Conservation (phyloP, 2,329 filamentous ascomycete species). For the Xylaria sp. region DNA sequence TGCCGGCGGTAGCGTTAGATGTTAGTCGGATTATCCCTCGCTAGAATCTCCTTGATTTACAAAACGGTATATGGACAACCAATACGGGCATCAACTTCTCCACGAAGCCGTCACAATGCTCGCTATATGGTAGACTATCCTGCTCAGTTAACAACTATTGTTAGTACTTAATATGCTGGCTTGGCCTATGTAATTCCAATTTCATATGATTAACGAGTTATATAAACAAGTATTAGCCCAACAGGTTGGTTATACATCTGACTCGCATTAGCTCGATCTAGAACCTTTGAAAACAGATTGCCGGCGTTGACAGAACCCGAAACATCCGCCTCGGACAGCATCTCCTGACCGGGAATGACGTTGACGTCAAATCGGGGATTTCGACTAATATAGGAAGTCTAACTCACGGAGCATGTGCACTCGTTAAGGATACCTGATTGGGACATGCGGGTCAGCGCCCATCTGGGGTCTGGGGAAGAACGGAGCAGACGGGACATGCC, state of each 20-base stretch:
- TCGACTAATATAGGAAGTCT: background rate
- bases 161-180: too few relatives aligned
- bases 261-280: too few relatives aligned
- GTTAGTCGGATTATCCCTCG: background rate
- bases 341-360: background rate
- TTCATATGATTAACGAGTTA: too few relatives aligned
- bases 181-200: too few relatives aligned
- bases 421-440: conserved; percentile 25
- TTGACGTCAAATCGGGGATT: background rate
- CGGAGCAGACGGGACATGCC: conserved; percentile 23
- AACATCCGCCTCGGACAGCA: background rate
- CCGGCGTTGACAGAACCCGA: background rate
- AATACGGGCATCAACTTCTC: too few relatives aligned
- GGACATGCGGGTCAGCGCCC: conserved; percentile 1
- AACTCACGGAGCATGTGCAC: conserved; percentile 26
- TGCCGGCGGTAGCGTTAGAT: background rate
- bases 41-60: background rate
- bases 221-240: too few relatives aligned
- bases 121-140: too few relatives aligned
- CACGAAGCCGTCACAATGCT: too few relatives aligned
- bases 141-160: too few relatives aligned
- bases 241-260: too few relatives aligned
- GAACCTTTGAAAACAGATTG: too few relatives aligned
- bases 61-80: too few relatives aligned
- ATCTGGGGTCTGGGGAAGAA: conserved; percentile 19